Evolutionary conservation across 192 early-diverging fungal species (phyloP).

Genomic region (Backusella sp.): DNA sequence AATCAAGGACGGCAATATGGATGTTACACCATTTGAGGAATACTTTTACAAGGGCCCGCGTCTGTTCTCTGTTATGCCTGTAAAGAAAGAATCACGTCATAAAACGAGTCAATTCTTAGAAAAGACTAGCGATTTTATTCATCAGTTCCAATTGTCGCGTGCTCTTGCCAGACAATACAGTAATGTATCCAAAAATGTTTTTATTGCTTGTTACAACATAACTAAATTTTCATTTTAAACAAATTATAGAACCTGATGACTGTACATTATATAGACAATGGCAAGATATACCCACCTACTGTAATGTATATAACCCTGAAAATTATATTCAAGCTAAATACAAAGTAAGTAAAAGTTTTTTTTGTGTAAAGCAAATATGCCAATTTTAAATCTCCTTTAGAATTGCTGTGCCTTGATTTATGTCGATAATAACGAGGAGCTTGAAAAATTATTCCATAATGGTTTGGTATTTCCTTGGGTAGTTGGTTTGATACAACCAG

Average conservation of each 20-base stretch:
- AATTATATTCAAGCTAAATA: conserved; percentile 19
- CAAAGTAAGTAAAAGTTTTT: neutral
- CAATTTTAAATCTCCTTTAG: conserved; percentile 13
- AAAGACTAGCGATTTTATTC: conserved; percentile 1
- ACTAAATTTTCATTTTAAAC: neutral
- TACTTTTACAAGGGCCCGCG: conserved; percentile 31
- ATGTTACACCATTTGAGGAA: conserved; percentile 24
- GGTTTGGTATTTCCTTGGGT: conserved; percentile 7
- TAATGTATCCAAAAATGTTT: conserved; percentile 5
- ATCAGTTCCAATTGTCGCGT: neutral
- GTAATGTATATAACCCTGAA: neutral
- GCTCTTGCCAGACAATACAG: conserved; percentile 15
- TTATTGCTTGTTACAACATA: neutral
- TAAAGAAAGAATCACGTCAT: neutral
- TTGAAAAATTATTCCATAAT: conserved; percentile 12
- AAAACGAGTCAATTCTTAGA: neutral
- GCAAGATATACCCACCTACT: neutral
- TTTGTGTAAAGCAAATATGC: neutral
- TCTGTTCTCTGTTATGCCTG: conserved; percentile 6
- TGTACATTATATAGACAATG: neutral
- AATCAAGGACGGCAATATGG: neutral
- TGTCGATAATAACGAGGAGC: conserved; percentile 25
- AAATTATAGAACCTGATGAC: neutral
- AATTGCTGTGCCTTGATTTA: conserved; percentile 32
- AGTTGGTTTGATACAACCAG: conserved; percentile 26